phyloP scores from a whole-genome alignment of 108 stramenopile genomes.

The Mayamaea pseudoterrestris region DNA sequence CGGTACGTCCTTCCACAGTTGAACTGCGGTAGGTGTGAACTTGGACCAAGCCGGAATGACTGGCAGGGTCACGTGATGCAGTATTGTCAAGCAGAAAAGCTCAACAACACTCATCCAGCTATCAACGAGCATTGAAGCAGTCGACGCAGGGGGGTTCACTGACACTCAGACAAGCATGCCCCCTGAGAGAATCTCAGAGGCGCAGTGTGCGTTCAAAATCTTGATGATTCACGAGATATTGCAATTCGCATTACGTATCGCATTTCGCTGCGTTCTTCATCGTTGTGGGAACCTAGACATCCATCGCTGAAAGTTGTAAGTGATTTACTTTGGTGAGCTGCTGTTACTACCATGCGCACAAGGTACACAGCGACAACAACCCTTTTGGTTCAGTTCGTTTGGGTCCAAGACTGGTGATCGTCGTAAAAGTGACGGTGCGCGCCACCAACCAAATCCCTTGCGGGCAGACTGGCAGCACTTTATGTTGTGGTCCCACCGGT shows the following conservation, averaged over 20 bases:
- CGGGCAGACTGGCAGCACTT: neutral
- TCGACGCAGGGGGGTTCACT: constrained; percentile 61
- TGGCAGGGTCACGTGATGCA: too few species aligned
- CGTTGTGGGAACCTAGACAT: constrained; percentile 97
- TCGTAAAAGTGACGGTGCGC: neutral
- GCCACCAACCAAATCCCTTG: neutral
- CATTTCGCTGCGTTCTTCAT: constrained; percentile 99
- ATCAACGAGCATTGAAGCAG: neutral
- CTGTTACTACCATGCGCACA: neutral
- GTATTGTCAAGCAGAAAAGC: neutral
- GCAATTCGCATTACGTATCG: constrained; percentile 97
- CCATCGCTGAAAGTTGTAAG: constrained; percentile 92
- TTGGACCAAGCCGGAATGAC: constrained; percentile 6
- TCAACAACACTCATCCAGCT: neutral
- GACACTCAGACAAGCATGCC: constrained; percentile 89
- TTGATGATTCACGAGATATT: constrained; percentile 92
- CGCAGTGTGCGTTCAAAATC: constrained; percentile 95
- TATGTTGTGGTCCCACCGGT: neutral
- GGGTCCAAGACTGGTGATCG: neutral
- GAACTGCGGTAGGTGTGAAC: too few species aligned
- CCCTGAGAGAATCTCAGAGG: constrained; percentile 71
- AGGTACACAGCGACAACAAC: neutral
- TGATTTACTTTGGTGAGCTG: constrained; percentile 2
- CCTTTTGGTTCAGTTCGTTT: neutral
- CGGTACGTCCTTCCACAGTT: too few species aligned